These are phyloP conservation scores for Clitopilus hobsonii DNA, from an alignment of 768 basidiomycete genomes.

Conservation along the genomic window DNA sequence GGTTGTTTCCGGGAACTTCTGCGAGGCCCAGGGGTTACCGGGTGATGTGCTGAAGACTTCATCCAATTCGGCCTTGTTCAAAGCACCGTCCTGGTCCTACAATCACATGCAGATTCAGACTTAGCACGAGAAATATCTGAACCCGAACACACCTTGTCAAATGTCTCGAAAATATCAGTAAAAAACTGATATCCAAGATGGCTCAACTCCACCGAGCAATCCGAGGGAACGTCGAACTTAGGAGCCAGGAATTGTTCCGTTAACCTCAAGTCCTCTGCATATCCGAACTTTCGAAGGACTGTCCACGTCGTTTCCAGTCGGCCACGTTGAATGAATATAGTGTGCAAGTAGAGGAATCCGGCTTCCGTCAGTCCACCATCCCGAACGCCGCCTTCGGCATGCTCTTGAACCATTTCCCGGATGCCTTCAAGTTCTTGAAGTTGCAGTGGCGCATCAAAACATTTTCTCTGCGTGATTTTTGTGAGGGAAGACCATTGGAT, in stretches of 20 bases:
- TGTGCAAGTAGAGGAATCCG: constrained; percentile 93
- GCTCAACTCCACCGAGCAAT: constrained; percentile 93
- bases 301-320: constrained; percentile 98
- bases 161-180: constrained; percentile 92
- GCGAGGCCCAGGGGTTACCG: constrained; percentile 93
- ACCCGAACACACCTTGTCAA: constrained; percentile 67
- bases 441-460: constrained; percentile 91
- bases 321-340: constrained; percentile 94
- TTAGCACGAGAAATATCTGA: neutral
- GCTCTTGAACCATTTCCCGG: constrained; percentile 81
- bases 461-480: constrained; percentile 65
- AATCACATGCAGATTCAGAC: constrained; percentile 1
- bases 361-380: constrained; percentile 84
- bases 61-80: constrained; percentile 78
- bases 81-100: constrained; percentile 92
- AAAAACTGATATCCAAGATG: constrained; percentile 96
- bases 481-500: too few species aligned
- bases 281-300: constrained; percentile 90
- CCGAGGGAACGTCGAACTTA: constrained; percentile 88
- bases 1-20: constrained; percentile 88
- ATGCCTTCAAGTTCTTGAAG: constrained; percentile 95
- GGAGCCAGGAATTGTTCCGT: constrained; percentile 86
- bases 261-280: constrained; percentile 89
- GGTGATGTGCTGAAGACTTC: constrained; percentile 92
- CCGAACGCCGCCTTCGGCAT: constrained; percentile 70